Evolutionary conservation across 176 grass and related monocot species (phyloP).

Genomic region (Musa acuminata): DNA sequence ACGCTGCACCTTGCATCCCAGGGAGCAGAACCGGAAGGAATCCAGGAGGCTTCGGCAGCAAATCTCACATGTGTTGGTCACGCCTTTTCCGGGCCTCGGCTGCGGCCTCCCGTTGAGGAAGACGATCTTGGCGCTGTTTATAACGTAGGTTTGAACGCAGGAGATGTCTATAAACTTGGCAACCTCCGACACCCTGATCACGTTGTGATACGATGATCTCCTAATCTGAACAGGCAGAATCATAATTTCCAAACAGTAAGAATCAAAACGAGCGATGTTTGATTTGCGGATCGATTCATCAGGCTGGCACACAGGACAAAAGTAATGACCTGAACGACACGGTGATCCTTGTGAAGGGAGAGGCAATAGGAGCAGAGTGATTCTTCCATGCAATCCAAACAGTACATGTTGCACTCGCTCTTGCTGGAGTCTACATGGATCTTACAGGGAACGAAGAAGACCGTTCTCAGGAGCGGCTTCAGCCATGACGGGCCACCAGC

Average conservation of each 20-base stretch:
- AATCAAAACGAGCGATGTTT: background rate
- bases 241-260: background rate
- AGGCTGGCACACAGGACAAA: background rate
- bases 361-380: conserved; percentile 33
- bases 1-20: conserved; percentile 34
- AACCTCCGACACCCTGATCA: conserved; percentile 39
- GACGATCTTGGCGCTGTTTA: conserved; percentile 37
- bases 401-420: conserved; percentile 49
- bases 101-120: conserved; percentile 39
- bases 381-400: conserved; percentile 29
- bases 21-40: conserved; percentile 41
- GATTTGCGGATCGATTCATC: background rate
- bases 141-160: conserved; percentile 43
- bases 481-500: conserved; percentile 36
- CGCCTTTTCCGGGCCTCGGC: conserved; percentile 37
- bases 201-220: conserved; percentile 43
- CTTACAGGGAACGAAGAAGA: conserved; percentile 27
- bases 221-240: conserved; percentile 18
- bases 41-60: conserved; percentile 37
- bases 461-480: conserved; percentile 27
- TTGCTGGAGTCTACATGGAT: conserved; percentile 29
- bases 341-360: conserved; percentile 26
- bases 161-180: conserved; percentile 37
- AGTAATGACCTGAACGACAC: conserved; percentile 25
- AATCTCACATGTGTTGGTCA: conserved; percentile 38